A percentile compares a stretch with the other conserved stretches of the same genome.
Evolutionary conservation across 2,329 filamentous ascomycete species (phyloP).

Genomic region (Fonsecaea erecta): DNA sequence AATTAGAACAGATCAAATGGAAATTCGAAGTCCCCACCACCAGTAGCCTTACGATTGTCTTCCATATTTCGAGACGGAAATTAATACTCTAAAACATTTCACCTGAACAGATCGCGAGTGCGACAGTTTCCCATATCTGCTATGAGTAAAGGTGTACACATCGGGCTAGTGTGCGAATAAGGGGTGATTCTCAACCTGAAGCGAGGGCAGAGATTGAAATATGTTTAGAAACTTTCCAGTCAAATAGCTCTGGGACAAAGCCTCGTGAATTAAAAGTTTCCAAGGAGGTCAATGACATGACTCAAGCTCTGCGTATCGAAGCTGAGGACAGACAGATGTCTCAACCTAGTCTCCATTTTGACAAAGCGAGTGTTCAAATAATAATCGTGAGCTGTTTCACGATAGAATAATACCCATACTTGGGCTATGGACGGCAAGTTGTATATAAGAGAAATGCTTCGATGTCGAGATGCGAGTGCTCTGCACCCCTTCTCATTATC

Average conservation of each 20-base stretch:
- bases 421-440: conserved; percentile 13
- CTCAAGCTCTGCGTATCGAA: conserved; percentile 16
- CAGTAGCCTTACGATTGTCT: conserved; percentile 16
- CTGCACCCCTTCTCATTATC: conserved; percentile 8
- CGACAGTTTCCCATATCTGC: conserved; percentile 19
- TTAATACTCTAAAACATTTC: conserved; percentile 15
- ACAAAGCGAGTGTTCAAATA: conserved; percentile 17
- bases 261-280: conserved; percentile 10
- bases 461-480: conserved; percentile 14
- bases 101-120: conserved; percentile 13
- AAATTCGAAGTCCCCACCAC: conserved; percentile 9
- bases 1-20: conserved; percentile 15
- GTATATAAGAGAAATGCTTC: conserved; percentile 18
- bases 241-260: conserved; percentile 12
- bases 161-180: conserved; percentile 9
- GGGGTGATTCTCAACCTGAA: conserved; percentile 14
- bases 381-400: conserved; percentile 17
- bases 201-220: conserved; percentile 12
- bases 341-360: conserved; percentile 8
- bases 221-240: conserved; percentile 5
- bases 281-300: conserved; percentile 8
- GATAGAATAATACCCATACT: conserved; percentile 13
- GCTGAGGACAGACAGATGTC: conserved; percentile 14
- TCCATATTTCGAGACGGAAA: conserved; percentile 14
- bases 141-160: conserved; percentile 10